Evolutionary conservation across 805 yeast genomes (phyloP).

Genomic region (Yarrowia sp.): DNA sequence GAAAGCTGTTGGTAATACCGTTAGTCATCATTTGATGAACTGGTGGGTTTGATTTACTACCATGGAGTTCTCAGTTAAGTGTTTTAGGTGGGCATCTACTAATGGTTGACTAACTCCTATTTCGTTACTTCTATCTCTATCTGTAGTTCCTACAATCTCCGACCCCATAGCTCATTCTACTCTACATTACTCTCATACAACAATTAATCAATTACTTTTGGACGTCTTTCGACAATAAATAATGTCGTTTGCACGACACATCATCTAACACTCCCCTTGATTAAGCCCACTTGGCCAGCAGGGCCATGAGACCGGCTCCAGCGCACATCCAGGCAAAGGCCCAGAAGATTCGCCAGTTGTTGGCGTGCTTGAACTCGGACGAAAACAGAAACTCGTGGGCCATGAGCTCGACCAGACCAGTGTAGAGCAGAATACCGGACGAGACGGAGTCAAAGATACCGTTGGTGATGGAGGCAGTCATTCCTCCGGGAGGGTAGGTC

Average conservation of each 20-base stretch:
- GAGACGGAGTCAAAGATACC: constrained; percentile 76
- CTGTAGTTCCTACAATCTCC: no score
- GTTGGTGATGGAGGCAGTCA: constrained; percentile 60
- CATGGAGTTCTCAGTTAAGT: no score
- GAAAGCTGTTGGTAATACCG: no score
- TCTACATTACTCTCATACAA: background rate
- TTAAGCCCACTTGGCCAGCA: constrained; percentile 78
- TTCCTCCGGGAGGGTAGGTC: constrained; percentile 62
- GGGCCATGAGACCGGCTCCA: constrained; percentile 76
- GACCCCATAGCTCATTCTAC: no score
- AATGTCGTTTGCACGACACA: constrained; percentile 18
- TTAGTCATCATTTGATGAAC: no score
- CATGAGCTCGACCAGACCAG: constrained; percentile 75
- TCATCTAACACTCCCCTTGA: constrained; percentile 1
- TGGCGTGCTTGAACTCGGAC: constrained; percentile 53
- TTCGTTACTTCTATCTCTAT: no score
- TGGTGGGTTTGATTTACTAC: no score
- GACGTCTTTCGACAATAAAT: constrained; percentile 32
- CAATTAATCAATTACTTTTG: constrained; percentile 26
- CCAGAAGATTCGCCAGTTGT: constrained; percentile 53
- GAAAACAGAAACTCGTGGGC: constrained; percentile 73
- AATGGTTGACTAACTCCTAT: no score
- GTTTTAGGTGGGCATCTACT: no score
- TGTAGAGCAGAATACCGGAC: constrained; percentile 73
- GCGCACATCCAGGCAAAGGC: constrained; percentile 54